Evolutionary conservation across 495 filamentous ascomycete genomes (phyloP).

Genomic region (Zalerion maritima): DNA sequence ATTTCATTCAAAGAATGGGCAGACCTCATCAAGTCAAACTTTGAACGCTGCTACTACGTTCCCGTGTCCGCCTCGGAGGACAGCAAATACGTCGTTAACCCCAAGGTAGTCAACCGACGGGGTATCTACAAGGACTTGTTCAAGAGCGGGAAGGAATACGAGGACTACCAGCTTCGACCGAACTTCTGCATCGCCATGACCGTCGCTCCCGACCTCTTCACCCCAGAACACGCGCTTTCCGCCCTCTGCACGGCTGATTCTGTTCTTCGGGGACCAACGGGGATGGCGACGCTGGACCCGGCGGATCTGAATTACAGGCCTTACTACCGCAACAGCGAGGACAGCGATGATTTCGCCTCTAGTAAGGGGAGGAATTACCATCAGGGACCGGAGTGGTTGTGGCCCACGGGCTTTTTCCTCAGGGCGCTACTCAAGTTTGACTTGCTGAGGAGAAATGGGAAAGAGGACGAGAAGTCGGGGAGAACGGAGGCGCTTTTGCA

Average conservation of each 20-base stretch:
- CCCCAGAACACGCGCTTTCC: conserved; percentile 54
- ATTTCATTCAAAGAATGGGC: conserved; percentile 77
- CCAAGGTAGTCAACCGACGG: conserved; percentile 63
- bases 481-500: conserved; percentile 85
- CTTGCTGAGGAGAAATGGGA: conserved; percentile 49
- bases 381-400: conserved; percentile 98
- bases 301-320: conserved; percentile 82
- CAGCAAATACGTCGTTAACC: conserved; percentile 61
- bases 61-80: conserved; percentile 57
- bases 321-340: conserved; percentile 89
- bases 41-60: conserved; percentile 82
- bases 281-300: conserved; percentile 93
- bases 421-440: conserved; percentile 85
- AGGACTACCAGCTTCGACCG: conserved; percentile 89
- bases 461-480: conserved; percentile 40
- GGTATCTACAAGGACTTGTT: conserved; percentile 98
- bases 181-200: conserved; percentile 97
- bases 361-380: conserved; percentile 95
- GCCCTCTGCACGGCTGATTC: conserved; percentile 69
- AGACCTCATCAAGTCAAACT: conserved; percentile 61
- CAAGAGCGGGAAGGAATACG: conserved; percentile 80
- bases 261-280: conserved; percentile 68
- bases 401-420: conserved; percentile 91
- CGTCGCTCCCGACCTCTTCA: conserved; percentile 80
- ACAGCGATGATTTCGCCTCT: conserved; percentile 75